Evolutionary conservation across 2,329 filamentous ascomycete species (phyloP), one percentile per base, ranked within the genome.

Genomic region (Colletotrichum lindemuthianum): DNA sequence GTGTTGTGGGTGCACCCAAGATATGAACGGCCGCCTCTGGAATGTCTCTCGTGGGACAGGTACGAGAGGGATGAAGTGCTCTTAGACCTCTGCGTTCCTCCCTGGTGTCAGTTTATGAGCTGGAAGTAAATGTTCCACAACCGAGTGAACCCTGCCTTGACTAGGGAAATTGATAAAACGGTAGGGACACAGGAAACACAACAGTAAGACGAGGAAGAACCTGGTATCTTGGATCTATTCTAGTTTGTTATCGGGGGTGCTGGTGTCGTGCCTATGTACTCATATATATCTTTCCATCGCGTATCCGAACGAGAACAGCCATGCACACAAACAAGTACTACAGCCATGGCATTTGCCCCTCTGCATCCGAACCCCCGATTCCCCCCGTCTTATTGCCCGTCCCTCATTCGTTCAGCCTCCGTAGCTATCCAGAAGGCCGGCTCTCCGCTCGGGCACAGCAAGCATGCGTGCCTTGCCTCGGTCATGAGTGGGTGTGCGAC

Each of bases 21-120:
- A 40, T 61, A 63, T 57, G 63, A 37, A 65, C 37, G 32, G 45
- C 32, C 54, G 39, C 16, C 34, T 57, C 47, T 63, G 63, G 58
- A 65, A 65, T 65, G 63, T 65, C 41, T 65, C 52, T 61, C 39
- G 41, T 47, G 63, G 63, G 55, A 40, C 48, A 65, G 63, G 57
- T 60, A 64, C 60, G 57, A 64, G 57, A 65, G 63, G 63, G 63
- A 65, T 65, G 24, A 24, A 24, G 24, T 24, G 24, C 24, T 24
- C 24, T 24, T 24, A 56, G 51, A 63, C 39, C 32, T 40, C 6
- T 40, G 37, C 63, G 63, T 65, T 65, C 63, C 63, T 65, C 63
- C 63, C 63, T 65, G 47, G 58, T 65, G 63, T 63, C 63, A 65
- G 51, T 39, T 24, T 24, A 8, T 41, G 34, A 54, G 33, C 41